These are phyloP conservation scores for Pichia rugopelliculosa DNA, from an alignment of 805 yeast genomes.

Conservation along the genomic window DNA sequence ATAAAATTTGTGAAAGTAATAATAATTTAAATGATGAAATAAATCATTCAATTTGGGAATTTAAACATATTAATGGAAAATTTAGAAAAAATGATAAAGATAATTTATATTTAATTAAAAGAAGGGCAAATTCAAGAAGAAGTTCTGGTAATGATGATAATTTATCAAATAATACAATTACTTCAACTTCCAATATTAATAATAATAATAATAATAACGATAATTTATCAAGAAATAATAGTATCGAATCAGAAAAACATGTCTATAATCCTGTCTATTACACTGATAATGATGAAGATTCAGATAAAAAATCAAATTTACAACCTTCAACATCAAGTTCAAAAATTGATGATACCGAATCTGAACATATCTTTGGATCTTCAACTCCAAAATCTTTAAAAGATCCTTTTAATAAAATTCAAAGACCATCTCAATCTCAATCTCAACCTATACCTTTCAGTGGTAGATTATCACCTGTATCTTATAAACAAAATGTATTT, in stretches of 20 bases:
- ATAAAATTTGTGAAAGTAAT: conserved; percentile 52
- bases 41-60: conserved; percentile 43
- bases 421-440: background rate
- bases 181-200: background rate
- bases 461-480: conserved; percentile 11
- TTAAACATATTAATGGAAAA: conserved; percentile 44
- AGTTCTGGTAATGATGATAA: background rate
- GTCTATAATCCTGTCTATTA: background rate
- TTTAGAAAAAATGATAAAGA: conserved; percentile 42
- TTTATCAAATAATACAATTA: background rate
- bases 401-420: background rate
- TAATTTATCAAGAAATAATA: background rate
- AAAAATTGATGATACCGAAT: background rate
- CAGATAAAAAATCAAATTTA: background rate
- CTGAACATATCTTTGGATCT: background rate
- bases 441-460: conserved; percentile 9
- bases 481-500: conserved; percentile 20
- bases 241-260: background rate
- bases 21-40: conserved; percentile 1
- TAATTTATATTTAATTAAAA: conserved; percentile 37
- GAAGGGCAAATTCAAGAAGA: conserved; percentile 27
- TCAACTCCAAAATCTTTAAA: background rate
- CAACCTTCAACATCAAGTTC: background rate
- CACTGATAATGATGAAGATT: background rate
- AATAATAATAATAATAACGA: background rate